Percentiles rank a stretch among this genome's conserved stretches.
Conservation (phyloP, 306 rosid genomes). For the Prunus armeniaca region DNA sequence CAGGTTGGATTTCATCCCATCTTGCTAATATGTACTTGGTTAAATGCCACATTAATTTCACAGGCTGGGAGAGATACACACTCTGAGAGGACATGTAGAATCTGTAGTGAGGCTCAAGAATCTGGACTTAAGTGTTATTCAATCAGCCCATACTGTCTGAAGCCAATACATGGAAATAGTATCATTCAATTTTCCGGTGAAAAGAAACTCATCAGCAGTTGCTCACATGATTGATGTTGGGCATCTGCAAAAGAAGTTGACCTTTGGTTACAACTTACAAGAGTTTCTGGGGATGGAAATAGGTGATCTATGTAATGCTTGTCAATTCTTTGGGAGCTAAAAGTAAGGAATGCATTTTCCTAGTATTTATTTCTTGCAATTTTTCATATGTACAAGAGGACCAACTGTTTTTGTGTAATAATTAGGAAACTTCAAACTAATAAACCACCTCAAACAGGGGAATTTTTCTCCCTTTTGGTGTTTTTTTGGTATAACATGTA, state of each 20-base stretch:
- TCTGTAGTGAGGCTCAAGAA: constrained; percentile 72
- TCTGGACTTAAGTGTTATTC: constrained; percentile 40
- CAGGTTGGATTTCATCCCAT: neutral
- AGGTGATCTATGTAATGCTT: constrained; percentile 9
- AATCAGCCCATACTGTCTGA: constrained; percentile 69
- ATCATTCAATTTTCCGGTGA: constrained; percentile 1
- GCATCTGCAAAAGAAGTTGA: constrained; percentile 13
- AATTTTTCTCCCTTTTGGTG: neutral
- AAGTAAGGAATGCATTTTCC: neutral
- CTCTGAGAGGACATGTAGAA: constrained; percentile 73
- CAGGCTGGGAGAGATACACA: constrained; percentile 77
- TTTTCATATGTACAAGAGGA: constrained; percentile 8
- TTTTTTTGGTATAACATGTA: neutral
- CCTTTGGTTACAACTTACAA: neutral
- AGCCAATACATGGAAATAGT: constrained; percentile 8
- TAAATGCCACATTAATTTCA: constrained; percentile 11
- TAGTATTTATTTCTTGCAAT: constrained; percentile 2
- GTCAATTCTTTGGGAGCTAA: constrained; percentile 18
- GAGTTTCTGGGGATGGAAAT: constrained; percentile 15
- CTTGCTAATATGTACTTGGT: neutral
- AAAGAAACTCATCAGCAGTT: constrained; percentile 25
- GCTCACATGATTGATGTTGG: constrained; percentile 15
- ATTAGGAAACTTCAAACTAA: constrained; percentile 4
- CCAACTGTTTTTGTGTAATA: constrained; percentile 13
- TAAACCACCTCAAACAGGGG: constrained; percentile 7